Conservation (phyloP, 2,329 filamentous ascomycete genomes). For the Fusarium veterinarium region DNA sequence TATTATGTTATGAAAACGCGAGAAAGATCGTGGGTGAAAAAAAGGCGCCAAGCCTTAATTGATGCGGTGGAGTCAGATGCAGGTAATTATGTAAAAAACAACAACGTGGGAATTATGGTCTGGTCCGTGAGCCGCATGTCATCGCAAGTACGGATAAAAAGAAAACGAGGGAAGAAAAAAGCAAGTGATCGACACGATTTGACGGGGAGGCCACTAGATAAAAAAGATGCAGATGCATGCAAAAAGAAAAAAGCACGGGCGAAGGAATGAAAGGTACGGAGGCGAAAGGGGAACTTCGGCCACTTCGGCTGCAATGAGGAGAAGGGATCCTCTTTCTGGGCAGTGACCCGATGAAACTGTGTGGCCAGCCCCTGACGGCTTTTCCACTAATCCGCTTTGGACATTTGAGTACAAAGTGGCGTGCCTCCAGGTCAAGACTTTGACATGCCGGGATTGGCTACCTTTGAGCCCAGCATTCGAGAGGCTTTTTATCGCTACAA, state of each 20-base stretch:
- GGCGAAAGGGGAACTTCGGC: constrained; percentile 4
- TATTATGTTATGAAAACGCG: not conserved
- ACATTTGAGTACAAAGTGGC: not conserved
- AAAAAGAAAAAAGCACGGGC: not conserved
- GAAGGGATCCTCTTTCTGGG: constrained; percentile 3
- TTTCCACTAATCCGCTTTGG: not conserved
- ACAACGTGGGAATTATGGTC: constrained; percentile 1
- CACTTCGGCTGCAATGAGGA: constrained; percentile 11
- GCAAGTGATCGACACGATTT: constrained; percentile 15
- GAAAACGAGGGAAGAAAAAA: not conserved
- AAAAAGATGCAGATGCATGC: not conserved
- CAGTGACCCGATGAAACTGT: not conserved
- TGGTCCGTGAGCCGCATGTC: constrained; percentile 26
- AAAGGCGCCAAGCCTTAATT: constrained; percentile 12
- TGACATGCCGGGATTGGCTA: constrained; percentile 6
- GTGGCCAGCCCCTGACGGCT: constrained; percentile 9
- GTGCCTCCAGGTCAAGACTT: constrained; percentile 7
- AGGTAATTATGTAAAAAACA: constrained; percentile 16
- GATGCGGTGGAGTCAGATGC: constrained; percentile 20
- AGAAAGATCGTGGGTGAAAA: constrained; percentile 1
- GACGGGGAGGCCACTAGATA: not conserved
- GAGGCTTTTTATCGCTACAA: not conserved
- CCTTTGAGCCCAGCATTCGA: not conserved
- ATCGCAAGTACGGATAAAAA: not conserved
- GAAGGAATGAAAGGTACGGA: not conserved